These are phyloP conservation scores for Tuber umbilicatum DNA, from an alignment of 495 filamentous ascomycete species.

Conservation along the genomic window DNA sequence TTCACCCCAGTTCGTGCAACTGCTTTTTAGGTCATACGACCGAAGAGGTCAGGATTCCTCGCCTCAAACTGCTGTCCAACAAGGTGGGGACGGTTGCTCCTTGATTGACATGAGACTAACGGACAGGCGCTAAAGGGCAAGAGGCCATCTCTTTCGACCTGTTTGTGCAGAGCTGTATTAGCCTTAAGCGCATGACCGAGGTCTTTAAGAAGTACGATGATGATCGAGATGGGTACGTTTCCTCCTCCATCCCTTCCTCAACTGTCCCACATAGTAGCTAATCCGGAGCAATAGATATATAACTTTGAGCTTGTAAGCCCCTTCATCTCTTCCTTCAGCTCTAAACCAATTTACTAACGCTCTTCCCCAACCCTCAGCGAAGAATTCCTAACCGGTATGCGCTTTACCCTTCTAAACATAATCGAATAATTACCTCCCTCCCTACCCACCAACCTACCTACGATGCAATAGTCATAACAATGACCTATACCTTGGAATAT, in stretches of 20 bases:
- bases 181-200: conserved; percentile 95
- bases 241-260: not conserved
- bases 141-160: conserved; percentile 85
- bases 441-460: not conserved
- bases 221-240: conserved; percentile 72
- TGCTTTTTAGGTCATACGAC: conserved; percentile 69
- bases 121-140: conserved; percentile 34
- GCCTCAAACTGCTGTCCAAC: conserved; percentile 38
- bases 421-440: not conserved
- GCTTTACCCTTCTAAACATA: conserved; percentile 2
- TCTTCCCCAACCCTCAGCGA: conserved; percentile 11
- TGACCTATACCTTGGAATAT: not conserved
- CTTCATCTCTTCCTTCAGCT: not conserved
- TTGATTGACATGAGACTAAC: conserved; percentile 25
- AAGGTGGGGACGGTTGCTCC: conserved; percentile 40
- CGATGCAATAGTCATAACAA: not conserved
- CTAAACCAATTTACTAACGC: not conserved
- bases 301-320: conserved; percentile 34
- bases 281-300: conserved; percentile 26
- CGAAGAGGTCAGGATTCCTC: conserved; percentile 43
- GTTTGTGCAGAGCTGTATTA: conserved; percentile 96
- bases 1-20: conserved; percentile 68
- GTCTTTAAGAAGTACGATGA: conserved; percentile 99
- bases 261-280: not conserved
- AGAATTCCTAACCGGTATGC: conserved; percentile 38